Percentiles rank a stretch among this genome's conserved stretches.
phyloP scores from a whole-genome alignment of 2,329 filamentous ascomycete genomes.

The Aspergillus unguis region DNA sequence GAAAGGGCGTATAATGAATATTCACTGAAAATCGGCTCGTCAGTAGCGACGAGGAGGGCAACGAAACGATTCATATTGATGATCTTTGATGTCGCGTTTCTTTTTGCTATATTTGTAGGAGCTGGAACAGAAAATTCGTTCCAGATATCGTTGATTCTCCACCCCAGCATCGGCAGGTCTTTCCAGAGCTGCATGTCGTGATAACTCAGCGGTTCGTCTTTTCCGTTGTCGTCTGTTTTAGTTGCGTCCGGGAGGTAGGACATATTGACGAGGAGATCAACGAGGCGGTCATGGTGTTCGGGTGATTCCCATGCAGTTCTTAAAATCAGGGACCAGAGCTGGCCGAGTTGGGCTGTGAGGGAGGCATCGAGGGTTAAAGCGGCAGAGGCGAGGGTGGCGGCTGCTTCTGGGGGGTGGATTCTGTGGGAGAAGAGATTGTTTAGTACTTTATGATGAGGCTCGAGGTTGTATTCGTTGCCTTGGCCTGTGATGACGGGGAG shows the following conservation, averaged over 20 bases:
- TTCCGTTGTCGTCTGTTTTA: too few relatives aligned
- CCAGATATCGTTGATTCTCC: constrained; percentile 13
- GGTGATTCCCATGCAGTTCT: not conserved
- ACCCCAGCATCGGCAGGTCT: constrained; percentile 14
- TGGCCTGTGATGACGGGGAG: not conserved
- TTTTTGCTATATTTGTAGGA: not conserved
- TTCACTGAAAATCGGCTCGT: constrained; percentile 5
- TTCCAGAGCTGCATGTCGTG: constrained; percentile 14
- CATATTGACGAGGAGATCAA: constrained; percentile 1
- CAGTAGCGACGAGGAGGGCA: constrained; percentile 10
- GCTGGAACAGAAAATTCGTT: constrained; percentile 2
- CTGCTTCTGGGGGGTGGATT: not conserved
- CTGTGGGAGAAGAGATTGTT: not conserved
- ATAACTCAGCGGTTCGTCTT: not conserved
- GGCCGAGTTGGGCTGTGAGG: not conserved
- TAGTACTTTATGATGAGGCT: not conserved
- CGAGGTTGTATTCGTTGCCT: not conserved
- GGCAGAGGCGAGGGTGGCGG: not conserved
- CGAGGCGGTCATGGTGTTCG: constrained; percentile 6
- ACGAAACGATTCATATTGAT: constrained; percentile 6
- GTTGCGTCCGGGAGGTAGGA: constrained; percentile 4
- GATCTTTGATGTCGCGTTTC: not conserved
- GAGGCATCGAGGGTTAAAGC: not conserved
- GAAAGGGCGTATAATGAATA: constrained; percentile 8
- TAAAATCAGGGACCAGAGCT: constrained; percentile 1